A percentile compares a stretch with the other conserved stretches of the same genome.
These are phyloP conservation scores for Vitis rotundifolia DNA, from an alignment of 164 flowering plant genomes.

Conservation along the genomic window DNA sequence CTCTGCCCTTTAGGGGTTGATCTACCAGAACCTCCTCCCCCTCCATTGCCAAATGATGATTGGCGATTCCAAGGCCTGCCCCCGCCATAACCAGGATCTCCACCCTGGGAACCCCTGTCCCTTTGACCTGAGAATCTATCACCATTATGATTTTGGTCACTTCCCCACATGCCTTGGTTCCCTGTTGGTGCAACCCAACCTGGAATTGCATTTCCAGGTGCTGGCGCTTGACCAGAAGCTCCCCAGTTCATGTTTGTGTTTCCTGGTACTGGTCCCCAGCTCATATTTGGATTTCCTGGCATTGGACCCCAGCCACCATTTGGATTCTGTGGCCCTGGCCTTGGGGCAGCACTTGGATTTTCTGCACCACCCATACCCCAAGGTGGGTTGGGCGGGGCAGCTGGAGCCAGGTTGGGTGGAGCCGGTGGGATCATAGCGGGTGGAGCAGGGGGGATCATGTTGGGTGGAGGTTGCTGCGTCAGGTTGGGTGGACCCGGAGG, in stretches of 20 bases:
- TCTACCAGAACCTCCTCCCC: conserved; percentile 42
- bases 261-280: conserved; percentile 22
- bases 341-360: conserved; percentile 16
- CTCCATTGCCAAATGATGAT: conserved; percentile 40
- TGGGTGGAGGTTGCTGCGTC: no score
- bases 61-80: conserved; percentile 50
- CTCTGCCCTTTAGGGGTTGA: conserved; percentile 34
- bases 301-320: conserved; percentile 17
- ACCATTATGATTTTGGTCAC: conserved; percentile 39
- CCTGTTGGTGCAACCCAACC: conserved; percentile 26
- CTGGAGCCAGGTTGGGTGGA: no score
- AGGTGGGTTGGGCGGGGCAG: conserved; percentile 21
- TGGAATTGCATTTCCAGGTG: conserved; percentile 16
- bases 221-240: conserved; percentile 18
- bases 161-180: conserved; percentile 43
- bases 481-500: no score
- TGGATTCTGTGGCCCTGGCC: conserved; percentile 20
- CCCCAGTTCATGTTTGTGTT: conserved; percentile 19
- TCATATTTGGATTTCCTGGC: conserved; percentile 19
- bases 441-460: conserved; percentile 4
- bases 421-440: not conserved
- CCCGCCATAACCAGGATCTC: conserved; percentile 48
- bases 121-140: conserved; percentile 41
- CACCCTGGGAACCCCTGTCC: conserved; percentile 42
- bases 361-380: conserved; percentile 34